These are phyloP conservation scores for Psilocybe azurescens DNA, from an alignment of 768 basidiomycete species.

Conservation along the genomic window DNA sequence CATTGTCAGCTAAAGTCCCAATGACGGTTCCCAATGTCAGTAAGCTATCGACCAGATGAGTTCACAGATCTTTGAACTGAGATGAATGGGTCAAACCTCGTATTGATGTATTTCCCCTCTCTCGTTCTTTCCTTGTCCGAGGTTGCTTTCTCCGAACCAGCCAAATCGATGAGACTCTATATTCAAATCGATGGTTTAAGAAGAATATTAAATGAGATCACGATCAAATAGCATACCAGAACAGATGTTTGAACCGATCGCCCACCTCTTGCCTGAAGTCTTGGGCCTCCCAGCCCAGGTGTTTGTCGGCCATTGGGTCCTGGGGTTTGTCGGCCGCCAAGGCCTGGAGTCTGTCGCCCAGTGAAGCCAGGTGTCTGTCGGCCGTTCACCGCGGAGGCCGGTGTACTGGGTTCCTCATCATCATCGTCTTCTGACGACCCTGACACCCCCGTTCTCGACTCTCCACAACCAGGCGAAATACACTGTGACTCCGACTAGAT, in stretches of 20 bases:
- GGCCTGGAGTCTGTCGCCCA: conserved; percentile 45
- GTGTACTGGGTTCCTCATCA: conserved; percentile 33
- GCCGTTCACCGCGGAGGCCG: conserved; percentile 30
- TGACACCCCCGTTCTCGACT: conserved; percentile 65
- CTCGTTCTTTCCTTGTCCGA: conserved; percentile 94
- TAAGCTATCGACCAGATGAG: conserved; percentile 53
- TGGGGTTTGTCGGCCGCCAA: conserved; percentile 50
- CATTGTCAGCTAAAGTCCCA: conserved; percentile 88
- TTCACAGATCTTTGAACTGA: background rate
- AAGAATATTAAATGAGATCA: background rate
- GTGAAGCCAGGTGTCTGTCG: conserved; percentile 50
- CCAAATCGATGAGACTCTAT: conserved; percentile 95
- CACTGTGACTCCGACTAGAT: conserved; percentile 92
- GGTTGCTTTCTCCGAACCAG: conserved; percentile 96
- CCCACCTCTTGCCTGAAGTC: conserved; percentile 79
- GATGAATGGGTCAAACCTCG: conserved; percentile 50
- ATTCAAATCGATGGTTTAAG: conserved; percentile 7
- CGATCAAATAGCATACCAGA: conserved; percentile 46
- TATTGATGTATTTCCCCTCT: conserved; percentile 97
- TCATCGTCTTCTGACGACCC: conserved; percentile 45
- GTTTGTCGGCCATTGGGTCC: conserved; percentile 46
- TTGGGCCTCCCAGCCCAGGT: conserved; percentile 55
- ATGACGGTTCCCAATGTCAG: conserved; percentile 95
- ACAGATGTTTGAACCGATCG: conserved; percentile 81
- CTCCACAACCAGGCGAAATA: conserved; percentile 93